Conservation (phyloP, 495 filamentous ascomycete species). For the Astrocystis sublimbata region DNA sequence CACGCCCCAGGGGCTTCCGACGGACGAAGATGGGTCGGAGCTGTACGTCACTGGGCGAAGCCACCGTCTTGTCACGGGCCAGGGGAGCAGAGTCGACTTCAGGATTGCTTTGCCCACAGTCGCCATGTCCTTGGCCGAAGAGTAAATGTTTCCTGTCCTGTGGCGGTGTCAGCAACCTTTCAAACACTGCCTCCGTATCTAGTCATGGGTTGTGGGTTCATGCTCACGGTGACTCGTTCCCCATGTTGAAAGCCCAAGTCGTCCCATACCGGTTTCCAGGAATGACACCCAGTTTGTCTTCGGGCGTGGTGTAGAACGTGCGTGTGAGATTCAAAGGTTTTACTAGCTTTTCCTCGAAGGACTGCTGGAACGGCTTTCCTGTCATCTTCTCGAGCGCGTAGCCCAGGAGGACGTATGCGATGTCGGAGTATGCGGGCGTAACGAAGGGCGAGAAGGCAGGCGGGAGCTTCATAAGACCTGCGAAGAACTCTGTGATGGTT, state of each 20-base stretch:
- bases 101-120: conserved; percentile 56
- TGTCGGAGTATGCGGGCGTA: conserved; percentile 44
- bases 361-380: conserved; percentile 34
- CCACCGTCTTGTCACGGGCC: conserved; percentile 54
- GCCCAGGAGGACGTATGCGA: conserved; percentile 40
- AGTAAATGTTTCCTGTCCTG: conserved; percentile 60
- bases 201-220: not conserved
- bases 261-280: conserved; percentile 33
- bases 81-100: conserved; percentile 48
- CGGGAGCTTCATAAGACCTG: conserved; percentile 34
- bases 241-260: conserved; percentile 36
- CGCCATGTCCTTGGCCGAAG: conserved; percentile 51
- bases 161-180: not conserved
- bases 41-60: conserved; percentile 55
- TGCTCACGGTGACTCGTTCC: conserved; percentile 39
- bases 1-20: conserved; percentile 64
- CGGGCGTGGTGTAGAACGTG: conserved; percentile 36
- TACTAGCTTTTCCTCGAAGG: conserved; percentile 43
- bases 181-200: not conserved
- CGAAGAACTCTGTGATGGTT: conserved; percentile 37
- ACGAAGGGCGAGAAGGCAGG: conserved; percentile 39
- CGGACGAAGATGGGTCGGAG: conserved; percentile 41
- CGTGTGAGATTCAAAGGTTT: conserved; percentile 46
- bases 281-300: conserved; percentile 37
- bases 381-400: conserved; percentile 43